Base-by-base conservation (phyloP, 2,329 filamentous ascomycete genomes). In the Colletotrichum echinochloae region DNA sequence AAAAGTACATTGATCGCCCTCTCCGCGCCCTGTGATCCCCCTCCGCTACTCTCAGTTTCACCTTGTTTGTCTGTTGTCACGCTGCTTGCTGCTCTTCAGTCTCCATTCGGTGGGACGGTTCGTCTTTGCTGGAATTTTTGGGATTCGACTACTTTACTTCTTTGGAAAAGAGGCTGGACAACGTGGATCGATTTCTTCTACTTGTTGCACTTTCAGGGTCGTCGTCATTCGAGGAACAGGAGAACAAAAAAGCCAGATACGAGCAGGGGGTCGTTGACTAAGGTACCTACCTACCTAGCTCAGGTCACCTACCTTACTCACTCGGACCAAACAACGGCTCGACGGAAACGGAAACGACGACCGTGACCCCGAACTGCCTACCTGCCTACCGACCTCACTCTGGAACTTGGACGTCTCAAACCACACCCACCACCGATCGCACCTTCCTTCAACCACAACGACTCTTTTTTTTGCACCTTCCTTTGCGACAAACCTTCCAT, bases 1-100 rank as follows among this genome's bases (percentile, higher is more conserved):
- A 62, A 67, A 60, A 70, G 57, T 70, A 63, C 64, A 37, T 48
- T 30, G 60, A 39, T 48, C 64, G 49, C 64, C 64, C 67, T 63
- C 57, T 46, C 23, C 64, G 44, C 67, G 49, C 56, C 55, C 23
- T 30, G 41, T 37, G 51, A 67, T 55, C 64, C 57, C 57, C 54
- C 63, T 56, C 57, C 62, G 59, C 64, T 57, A 48, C 51, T 67
- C 46, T 67, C 30, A 67, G 57, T 62, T 62, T 67, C 57, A 67
- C 67, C 51, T 60, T 57, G 49, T 59, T 60, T 57, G 49, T 59
- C 52, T 33, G 46, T 70, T 46, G 64, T 67, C 44, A 67, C 67
- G 63, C 51, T 62, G 67, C 62, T 51, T 60, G 67, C 62, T 51
- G 54, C 48, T 49, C 28, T 66, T 60, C 48, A 18, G 16, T 62